Evolutionary conservation across 2,329 filamentous ascomycete species (phyloP).

Genomic region (Sarocladium brachiariae): DNA sequence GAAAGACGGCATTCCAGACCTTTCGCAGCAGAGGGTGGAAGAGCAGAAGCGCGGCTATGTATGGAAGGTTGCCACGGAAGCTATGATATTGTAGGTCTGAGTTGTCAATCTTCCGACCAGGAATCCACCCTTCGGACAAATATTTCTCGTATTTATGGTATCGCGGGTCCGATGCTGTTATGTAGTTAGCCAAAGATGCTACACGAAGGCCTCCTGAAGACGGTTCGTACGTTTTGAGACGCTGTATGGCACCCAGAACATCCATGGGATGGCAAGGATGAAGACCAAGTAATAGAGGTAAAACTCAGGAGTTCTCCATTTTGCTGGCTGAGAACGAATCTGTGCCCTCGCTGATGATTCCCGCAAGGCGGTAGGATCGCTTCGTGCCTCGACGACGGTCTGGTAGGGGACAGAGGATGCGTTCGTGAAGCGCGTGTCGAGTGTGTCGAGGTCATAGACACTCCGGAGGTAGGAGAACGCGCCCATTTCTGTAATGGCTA

Average conservation of each 20-base stretch:
- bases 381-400: constrained; percentile 44
- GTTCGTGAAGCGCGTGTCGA: constrained; percentile 58
- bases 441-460: constrained; percentile 59
- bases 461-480: constrained; percentile 35
- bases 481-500: constrained; percentile 27
- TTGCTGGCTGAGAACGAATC: constrained; percentile 50
- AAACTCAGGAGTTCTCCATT: constrained; percentile 86
- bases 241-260: constrained; percentile 85
- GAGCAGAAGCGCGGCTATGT: constrained; percentile 65
- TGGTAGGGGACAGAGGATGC: constrained; percentile 63
- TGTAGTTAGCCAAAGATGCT: neutral
- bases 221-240: constrained; percentile 68
- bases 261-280: constrained; percentile 61
- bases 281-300: constrained; percentile 71
- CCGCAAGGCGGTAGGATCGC: constrained; percentile 31
- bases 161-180: constrained; percentile 68
- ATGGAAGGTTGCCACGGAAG: constrained; percentile 82
- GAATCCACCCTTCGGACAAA: constrained; percentile 82
- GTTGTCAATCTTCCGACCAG: constrained; percentile 84
- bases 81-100: constrained; percentile 82
- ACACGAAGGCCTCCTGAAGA: neutral
- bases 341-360: constrained; percentile 29
- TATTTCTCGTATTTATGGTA: constrained; percentile 67
- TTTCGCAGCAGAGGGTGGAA: constrained; percentile 74
- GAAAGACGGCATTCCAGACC: constrained; percentile 55